Evolutionary conservation across 2,329 filamentous ascomycete genomes (phyloP).

Genomic region (Neonectria coccinea): DNA sequence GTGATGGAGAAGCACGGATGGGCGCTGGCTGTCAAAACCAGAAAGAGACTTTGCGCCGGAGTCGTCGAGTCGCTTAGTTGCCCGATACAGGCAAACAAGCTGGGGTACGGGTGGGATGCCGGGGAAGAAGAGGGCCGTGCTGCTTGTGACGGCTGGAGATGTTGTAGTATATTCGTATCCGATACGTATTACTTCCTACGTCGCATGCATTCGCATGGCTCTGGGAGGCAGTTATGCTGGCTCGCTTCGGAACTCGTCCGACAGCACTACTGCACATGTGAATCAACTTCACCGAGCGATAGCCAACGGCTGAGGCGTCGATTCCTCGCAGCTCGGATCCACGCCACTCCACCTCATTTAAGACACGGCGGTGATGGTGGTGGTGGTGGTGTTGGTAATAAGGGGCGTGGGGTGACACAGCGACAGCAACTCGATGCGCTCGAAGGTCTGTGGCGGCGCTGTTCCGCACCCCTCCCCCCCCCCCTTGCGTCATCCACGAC

Average conservation of each 20-base stretch:
- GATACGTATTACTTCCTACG: too few relatives aligned
- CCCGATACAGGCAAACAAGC: conserved; percentile 10
- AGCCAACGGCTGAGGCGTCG: conserved; percentile 7
- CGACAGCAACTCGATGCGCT: conserved; percentile 4
- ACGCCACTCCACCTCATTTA: conserved; percentile 20
- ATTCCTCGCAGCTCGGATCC: not conserved
- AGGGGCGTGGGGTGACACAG: conserved; percentile 26
- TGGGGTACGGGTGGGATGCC: conserved; percentile 16
- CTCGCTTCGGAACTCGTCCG: conserved; percentile 11
- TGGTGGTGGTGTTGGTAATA: conserved; percentile 1
- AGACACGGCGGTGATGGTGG: conserved; percentile 2
- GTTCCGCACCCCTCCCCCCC: conserved; percentile 27
- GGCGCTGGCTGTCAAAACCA: not conserved
- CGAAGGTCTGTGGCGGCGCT: conserved; percentile 19
- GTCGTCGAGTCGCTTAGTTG: conserved; percentile 1
- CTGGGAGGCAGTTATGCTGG: not conserved
- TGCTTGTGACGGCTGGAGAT: not conserved
- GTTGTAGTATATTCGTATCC: too few relatives aligned
- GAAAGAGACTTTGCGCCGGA: not conserved
- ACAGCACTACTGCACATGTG: not conserved
- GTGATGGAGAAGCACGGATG: not conserved
- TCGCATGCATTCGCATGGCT: not conserved
- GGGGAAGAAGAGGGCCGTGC: conserved; percentile 4
- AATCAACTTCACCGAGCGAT: conserved; percentile 2
- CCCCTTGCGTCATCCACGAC: conserved; percentile 13